Conservation (phyloP, 1,284 basidiomycete species). For the Rhodotorula sp. region DNA sequence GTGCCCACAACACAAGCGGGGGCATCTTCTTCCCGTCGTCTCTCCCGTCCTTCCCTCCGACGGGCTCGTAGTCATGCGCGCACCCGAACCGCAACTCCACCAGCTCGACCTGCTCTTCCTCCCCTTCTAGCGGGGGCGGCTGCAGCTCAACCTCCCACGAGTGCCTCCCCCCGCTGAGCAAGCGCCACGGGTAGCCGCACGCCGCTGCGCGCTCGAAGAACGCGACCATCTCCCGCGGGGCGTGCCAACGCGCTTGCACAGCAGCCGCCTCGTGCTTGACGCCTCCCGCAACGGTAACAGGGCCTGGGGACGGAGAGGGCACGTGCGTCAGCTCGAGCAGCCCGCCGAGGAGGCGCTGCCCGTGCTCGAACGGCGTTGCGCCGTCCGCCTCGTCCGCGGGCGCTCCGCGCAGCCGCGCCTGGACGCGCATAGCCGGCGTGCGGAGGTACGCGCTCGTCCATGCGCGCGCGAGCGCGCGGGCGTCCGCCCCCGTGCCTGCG, state of each 20-base stretch:
- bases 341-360: too few species aligned
- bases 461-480: too few species aligned
- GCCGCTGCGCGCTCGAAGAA: not conserved
- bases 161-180: not conserved
- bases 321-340: too few species aligned
- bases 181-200: not conserved
- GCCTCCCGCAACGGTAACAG: too few species aligned
- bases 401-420: too few species aligned
- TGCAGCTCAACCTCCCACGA: not conserved
- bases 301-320: too few species aligned
- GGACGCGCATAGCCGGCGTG: too few species aligned
- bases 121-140: not conserved
- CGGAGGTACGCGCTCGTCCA: too few species aligned
- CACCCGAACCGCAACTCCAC: slow-evolving; percentile 1
- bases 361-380: too few species aligned
- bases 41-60: not conserved
- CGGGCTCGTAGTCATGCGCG: not conserved
- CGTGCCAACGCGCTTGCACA: not conserved
- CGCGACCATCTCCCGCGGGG: not conserved
- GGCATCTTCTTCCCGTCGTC: not conserved
- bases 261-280: too few species aligned
- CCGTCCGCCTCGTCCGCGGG: too few species aligned
- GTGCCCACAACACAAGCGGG: not conserved
- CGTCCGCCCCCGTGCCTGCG: too few species aligned
- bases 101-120: not conserved